Evolutionary conservation across 2,329 filamentous ascomycete species (phyloP), one percentile per base, ranked within the genome.

Genomic region (Colletotrichum liaoningense): DNA sequence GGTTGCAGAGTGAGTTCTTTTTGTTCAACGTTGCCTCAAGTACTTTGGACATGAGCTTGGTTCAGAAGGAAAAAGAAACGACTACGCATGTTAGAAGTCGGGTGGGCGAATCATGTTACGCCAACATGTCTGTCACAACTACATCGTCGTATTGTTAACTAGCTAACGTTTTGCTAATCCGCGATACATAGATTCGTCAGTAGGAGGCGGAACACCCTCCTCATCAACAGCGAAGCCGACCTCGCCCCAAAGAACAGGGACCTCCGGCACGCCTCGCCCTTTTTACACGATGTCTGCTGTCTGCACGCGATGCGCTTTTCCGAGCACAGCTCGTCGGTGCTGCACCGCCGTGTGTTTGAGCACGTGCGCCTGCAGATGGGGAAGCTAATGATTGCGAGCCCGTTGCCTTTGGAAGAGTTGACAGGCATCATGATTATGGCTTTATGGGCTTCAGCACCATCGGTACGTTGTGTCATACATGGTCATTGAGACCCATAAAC

Each of bases 371-470:
- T 80, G 14, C 82, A 79, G 30, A 78, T 85, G 5, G 83, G 83
- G 1, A 82, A 84, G 68, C 81, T 83, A 22, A 77, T 85, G 24
- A 76, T 85, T 2, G 80, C 80, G 14, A 85, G 81, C 38, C 83
- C 83, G 5, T 65, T 85, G n/a, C 81, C 80, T 24, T 75, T 85
- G 19, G 83, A 84, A 63, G 83, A 85, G 67, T 81, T 85, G 26
- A 84, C 81, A 42, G 83, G 82, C 2, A 77, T 85, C 62, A 77
- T 85, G 19, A 79, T 85, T 52, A 84, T 83, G 78, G 82, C 82
- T 56, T 35, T 73, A 4, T 73, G 71, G 71, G 71, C 71, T 24
- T 71, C 54, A 16, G 63, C 71, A 6, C 71, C 71, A 8, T 66
- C 71, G 56, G 71, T 73, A 57, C 11, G 71, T 57, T 28, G n/a